A percentile compares a stretch with the other conserved stretches of the same genome.
Evolutionary conservation across 345 rosid genomes (phyloP).

Genomic region (Hypericum androsaemum): DNA sequence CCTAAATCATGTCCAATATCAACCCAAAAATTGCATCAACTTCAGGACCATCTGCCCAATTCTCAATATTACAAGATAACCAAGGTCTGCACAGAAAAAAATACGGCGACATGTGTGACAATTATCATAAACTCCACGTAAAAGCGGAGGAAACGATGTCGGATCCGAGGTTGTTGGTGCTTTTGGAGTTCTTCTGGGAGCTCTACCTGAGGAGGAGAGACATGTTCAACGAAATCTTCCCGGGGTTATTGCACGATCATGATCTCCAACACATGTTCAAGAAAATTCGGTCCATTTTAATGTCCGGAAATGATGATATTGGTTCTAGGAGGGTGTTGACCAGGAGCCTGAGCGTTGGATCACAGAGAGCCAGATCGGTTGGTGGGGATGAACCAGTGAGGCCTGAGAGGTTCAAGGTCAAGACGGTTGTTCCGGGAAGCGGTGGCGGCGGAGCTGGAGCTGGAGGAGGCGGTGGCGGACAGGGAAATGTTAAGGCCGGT

Average conservation of each 20-base stretch:
- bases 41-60: background rate
- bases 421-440: slow-evolving; percentile 15
- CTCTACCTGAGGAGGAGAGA: slow-evolving; percentile 25
- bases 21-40: background rate
- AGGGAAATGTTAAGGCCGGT: slow-evolving; percentile 13
- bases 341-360: slow-evolving; percentile 38
- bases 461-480: slow-evolving; percentile 8
- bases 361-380: slow-evolving; percentile 10
- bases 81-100: background rate
- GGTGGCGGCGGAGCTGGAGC: slow-evolving; percentile 7
- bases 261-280: slow-evolving; percentile 16
- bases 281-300: slow-evolving; percentile 7
- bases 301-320: background rate
- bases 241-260: slow-evolving; percentile 12
- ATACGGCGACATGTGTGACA: background rate
- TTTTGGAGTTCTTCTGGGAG: slow-evolving; percentile 27
- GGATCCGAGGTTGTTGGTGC: slow-evolving; percentile 23
- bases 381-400: slow-evolving; percentile 16
- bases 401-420: slow-evolving; percentile 33
- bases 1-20: too few relatives aligned
- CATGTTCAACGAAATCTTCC: slow-evolving; percentile 27
- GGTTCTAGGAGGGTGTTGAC: slow-evolving; percentile 7
- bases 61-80: background rate
- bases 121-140: background rate
- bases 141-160: slow-evolving; percentile 6